Evolutionary conservation across 2,329 filamentous ascomycete species (phyloP), one percentile per base, ranked within the genome.

Genomic region (Aspergillus ruber): DNA sequence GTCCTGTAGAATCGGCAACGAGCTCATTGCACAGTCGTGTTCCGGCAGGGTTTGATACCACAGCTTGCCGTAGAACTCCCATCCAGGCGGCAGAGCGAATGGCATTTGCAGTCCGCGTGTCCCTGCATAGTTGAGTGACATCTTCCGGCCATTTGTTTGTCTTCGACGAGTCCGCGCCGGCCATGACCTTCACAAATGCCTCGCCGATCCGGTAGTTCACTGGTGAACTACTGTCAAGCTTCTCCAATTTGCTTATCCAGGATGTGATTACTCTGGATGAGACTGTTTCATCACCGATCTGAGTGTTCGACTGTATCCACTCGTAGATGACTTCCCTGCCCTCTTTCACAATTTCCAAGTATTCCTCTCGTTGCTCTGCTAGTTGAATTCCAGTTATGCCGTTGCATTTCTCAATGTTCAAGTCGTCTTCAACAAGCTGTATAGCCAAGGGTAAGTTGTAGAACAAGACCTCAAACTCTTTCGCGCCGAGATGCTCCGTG

Each of bases 351-450:
- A 80, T 72, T 3, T 77, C 71, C 45, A 77, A 66, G 6, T 77
- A 75, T 39, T 80, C 77, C 8, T 73, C 67, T 43, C 79, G 77
- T 10, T 75, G 66, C 39, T 79, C 76, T 8, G 70, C 51, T 33
- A 68, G 69, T 43, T 73, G 69, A 10, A 69, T 56, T 4, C 71
- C 68, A 68, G 78, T 78, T 3, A 84, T 69, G 6, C 73, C 68
- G 53, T 81, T 82, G 7, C 75, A 74, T 4, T 73, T 74, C 13
- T 75, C 70, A 44, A 84, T 71, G 42, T 75, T 79, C 15, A 83
- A 57, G 48, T 83, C 82, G 50, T 85, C 81, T 46, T 81, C 76
- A 13, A 79, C 74, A 18, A 85, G 62, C 51, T 82, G 74, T 2
- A 78, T 59, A 2, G 74, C 76, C n/a, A 83, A 59, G 13, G 75